A percentile compares a stretch with the other conserved stretches of the same genome.
These are phyloP conservation scores for Blastocrithidia nonstop DNA, from an alignment of 208 protist species.

Conservation along the genomic window DNA sequence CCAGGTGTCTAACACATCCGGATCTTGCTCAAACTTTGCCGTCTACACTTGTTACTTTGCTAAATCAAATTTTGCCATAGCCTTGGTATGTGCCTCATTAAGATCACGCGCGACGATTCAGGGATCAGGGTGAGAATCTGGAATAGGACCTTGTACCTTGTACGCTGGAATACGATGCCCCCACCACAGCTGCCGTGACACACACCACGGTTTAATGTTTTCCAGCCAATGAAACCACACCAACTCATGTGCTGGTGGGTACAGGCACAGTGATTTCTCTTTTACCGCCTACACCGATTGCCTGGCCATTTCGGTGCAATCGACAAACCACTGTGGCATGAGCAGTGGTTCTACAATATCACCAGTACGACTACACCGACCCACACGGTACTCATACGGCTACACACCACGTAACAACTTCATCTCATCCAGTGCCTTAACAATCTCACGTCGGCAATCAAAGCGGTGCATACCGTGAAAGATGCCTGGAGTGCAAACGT, in stretches of 20 bases:
- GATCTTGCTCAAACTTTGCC: conserved; percentile 89
- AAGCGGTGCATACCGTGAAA: conserved; percentile 95
- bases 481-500: conserved; percentile 81
- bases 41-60: conserved; percentile 33
- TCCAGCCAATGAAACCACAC: conserved; percentile 96
- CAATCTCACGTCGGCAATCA: conserved; percentile 81
- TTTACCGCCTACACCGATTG: conserved; percentile 69
- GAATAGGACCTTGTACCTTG: conserved; percentile 42
- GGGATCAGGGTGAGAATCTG: conserved; percentile 22
- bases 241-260: conserved; percentile 81
- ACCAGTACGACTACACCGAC: conserved; percentile 91
- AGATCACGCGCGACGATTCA: conserved; percentile 90
- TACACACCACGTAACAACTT: conserved; percentile 82
- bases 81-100: conserved; percentile 91
- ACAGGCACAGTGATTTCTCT: conserved; percentile 88
- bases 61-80: conserved; percentile 65
- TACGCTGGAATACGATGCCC: conserved; percentile 99
- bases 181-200: conserved; percentile 99
- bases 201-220: conserved; percentile 95
- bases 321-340: conserved; percentile 99
- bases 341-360: conserved; percentile 99
- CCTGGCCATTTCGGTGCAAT: conserved; percentile 85
- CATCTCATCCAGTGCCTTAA: conserved; percentile 86
- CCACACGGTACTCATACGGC: conserved; percentile 91
- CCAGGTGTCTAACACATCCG: conserved; percentile 99